These are phyloP conservation scores for Mucor saturninus DNA, from an alignment of 371 early-diverging fungal genomes.

Conservation along the genomic window DNA sequence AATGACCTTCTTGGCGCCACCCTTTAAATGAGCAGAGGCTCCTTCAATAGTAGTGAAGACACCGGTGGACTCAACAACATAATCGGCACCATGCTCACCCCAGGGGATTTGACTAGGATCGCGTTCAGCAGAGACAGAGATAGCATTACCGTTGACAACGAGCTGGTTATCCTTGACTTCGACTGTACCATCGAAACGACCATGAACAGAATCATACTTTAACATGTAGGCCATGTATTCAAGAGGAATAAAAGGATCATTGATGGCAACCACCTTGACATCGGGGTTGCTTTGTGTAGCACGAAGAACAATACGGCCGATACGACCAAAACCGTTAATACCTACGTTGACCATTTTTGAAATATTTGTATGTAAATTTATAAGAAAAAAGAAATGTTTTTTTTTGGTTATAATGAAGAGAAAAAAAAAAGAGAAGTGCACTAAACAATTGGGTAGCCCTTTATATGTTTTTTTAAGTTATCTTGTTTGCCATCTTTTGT, in stretches of 20 bases:
- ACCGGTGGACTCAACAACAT: constrained; percentile 66
- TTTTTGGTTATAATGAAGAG: too few relatives aligned
- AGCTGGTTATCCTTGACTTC: constrained; percentile 82
- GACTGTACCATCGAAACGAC: constrained; percentile 86
- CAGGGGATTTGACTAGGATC: constrained; percentile 92
- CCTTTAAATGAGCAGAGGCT: constrained; percentile 85
- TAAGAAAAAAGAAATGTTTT: background rate
- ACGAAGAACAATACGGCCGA: constrained; percentile 98
- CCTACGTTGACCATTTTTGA: constrained; percentile 23
- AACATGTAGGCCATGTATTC: constrained; percentile 97
- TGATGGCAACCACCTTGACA: constrained; percentile 93
- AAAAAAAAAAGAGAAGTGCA: too few relatives aligned
- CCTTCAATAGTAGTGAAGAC: constrained; percentile 94
- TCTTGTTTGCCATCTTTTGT: too few relatives aligned
- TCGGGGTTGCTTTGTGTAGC: constrained; percentile 74
- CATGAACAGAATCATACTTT: constrained; percentile 99
- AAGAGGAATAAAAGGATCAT: constrained; percentile 98
- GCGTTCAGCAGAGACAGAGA: constrained; percentile 75
- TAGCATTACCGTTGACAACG: constrained; percentile 83
- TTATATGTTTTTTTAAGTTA: constrained; percentile 7
- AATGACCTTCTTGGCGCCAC: constrained; percentile 97
- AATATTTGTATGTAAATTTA: constrained; percentile 2
- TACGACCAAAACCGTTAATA: constrained; percentile 88
- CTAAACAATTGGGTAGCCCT: constrained; percentile 23
- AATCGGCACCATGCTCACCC: constrained; percentile 88